These are phyloP conservation scores for Neurospora sp. DNA, from an alignment of 495 filamentous ascomycete species.

Conservation along the genomic window DNA sequence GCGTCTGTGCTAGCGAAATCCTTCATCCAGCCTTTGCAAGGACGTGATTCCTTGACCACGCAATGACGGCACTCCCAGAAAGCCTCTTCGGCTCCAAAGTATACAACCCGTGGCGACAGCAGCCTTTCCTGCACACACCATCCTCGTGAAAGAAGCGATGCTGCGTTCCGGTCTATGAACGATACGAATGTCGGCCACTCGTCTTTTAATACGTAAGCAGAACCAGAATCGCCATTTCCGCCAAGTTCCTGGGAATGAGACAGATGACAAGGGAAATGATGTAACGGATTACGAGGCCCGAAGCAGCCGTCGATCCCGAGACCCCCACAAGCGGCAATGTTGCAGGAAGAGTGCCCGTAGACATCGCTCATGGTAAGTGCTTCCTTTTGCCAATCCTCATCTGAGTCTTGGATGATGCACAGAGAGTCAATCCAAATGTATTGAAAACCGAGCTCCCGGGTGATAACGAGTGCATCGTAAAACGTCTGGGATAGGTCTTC, in stretches of 20 bases:
- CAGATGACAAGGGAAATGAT: not conserved
- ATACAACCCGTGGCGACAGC: not conserved
- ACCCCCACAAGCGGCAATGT: not conserved
- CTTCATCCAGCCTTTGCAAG: not conserved
- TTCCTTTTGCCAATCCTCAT: not conserved
- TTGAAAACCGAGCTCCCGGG: not conserved
- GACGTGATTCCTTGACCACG: not conserved
- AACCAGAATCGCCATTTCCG: not conserved
- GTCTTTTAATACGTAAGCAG: not conserved
- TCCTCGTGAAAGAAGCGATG: not conserved
- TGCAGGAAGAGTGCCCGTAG: not conserved
- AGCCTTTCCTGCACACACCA: not conserved
- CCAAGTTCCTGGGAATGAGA: not conserved
- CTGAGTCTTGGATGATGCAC: not conserved
- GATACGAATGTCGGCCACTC: rapidly evolving
- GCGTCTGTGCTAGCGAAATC: not conserved
- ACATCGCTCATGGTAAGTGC: not conserved
- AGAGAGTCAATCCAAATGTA: not conserved
- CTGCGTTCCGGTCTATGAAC: not conserved
- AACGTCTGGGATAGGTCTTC: not conserved
- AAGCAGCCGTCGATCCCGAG: not conserved
- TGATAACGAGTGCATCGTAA: not conserved
- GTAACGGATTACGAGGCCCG: not conserved
- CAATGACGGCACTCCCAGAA: not conserved
- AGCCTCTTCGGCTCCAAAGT: not conserved